phyloP scores from a whole-genome alignment of 2,329 filamentous ascomycete genomes.

The Penicillium sp. region DNA sequence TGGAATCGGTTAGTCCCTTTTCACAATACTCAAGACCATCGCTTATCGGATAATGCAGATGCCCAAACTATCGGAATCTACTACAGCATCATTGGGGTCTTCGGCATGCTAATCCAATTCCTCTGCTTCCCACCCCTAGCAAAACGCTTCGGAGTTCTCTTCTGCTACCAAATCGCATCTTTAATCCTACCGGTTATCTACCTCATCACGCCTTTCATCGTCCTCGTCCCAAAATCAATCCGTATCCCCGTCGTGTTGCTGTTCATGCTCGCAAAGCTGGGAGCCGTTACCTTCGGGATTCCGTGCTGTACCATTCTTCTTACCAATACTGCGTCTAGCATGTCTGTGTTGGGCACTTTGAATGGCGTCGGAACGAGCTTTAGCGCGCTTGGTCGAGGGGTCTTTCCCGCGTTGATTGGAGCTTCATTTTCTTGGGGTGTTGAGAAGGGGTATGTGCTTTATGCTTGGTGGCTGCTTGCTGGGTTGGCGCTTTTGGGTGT shows the following conservation, averaged over 20 bases:
- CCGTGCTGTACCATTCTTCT: conserved; percentile 85
- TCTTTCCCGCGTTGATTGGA: conserved; percentile 70
- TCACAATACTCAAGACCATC: background rate
- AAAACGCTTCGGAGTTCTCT: conserved; percentile 64
- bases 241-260: conserved; percentile 58
- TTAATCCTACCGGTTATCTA: conserved; percentile 69
- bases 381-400: conserved; percentile 70
- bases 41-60: conserved; percentile 39
- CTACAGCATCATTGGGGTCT: conserved; percentile 75
- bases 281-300: conserved; percentile 75
- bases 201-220: conserved; percentile 73
- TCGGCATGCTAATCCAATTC: conserved; percentile 79
- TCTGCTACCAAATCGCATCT: conserved; percentile 63
- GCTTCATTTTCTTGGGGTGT: conserved; percentile 69
- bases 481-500: conserved; percentile 58
- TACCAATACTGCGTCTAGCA: conserved; percentile 73
- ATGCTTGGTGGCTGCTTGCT: conserved; percentile 76
- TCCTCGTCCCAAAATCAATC: conserved; percentile 49
- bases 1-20: conserved; percentile 48
- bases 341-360: conserved; percentile 74
- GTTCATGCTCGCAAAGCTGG: conserved; percentile 68
- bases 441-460: conserved; percentile 66
- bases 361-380: conserved; percentile 86
- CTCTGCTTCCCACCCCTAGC: conserved; percentile 74
- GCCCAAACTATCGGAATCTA: conserved; percentile 74